A percentile compares a stretch with the other conserved stretches of the same genome.
phyloP scores from a whole-genome alignment of 108 stramenopile genomes.

The Tribonema minus region DNA sequence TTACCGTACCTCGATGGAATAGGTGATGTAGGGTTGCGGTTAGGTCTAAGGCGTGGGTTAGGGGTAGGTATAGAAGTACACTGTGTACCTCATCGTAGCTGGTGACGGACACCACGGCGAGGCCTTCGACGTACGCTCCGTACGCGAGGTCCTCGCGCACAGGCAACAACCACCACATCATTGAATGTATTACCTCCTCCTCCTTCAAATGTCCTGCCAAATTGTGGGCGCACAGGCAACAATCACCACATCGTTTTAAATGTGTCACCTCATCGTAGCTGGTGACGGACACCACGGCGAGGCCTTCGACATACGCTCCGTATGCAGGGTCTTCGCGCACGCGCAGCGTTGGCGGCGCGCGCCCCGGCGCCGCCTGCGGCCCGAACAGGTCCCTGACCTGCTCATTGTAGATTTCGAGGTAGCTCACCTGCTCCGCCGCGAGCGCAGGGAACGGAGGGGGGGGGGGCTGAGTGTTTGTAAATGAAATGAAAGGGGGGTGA shows the following conservation, averaged over 20 bases:
- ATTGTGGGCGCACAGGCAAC: too few species aligned
- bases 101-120: slow-evolving; percentile 22
- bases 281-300: slow-evolving; percentile 22
- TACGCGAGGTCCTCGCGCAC: slow-evolving; percentile 17
- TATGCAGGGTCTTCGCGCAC: slow-evolving; percentile 14
- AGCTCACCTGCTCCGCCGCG: slow-evolving; percentile 10
- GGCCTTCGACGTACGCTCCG: slow-evolving; percentile 35
- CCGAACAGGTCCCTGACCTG: slow-evolving; percentile 16
- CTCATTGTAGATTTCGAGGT: slow-evolving; percentile 42
- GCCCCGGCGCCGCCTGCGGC: not conserved
- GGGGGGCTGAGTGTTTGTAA: not conserved
- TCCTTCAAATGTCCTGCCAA: too few species aligned
- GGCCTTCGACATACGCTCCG: slow-evolving; percentile 34
- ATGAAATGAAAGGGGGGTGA: not conserved
- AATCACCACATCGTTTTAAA: too few species aligned
- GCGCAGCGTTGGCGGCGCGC: not conserved
- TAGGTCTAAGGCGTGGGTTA: too few species aligned
- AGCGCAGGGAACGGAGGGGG: not conserved
- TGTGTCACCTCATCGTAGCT: slow-evolving; percentile 25
- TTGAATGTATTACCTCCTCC: too few species aligned
- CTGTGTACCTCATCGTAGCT: slow-evolving; percentile 20
- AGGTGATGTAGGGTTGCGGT: too few species aligned
- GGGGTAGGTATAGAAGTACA: too few species aligned
- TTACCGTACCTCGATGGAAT: too few species aligned
- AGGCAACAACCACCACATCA: too few species aligned